Evolutionary conservation across 2,329 filamentous ascomycete genomes (phyloP), one percentile per base, ranked within the genome.

Genomic region (Sarocladium strictum): DNA sequence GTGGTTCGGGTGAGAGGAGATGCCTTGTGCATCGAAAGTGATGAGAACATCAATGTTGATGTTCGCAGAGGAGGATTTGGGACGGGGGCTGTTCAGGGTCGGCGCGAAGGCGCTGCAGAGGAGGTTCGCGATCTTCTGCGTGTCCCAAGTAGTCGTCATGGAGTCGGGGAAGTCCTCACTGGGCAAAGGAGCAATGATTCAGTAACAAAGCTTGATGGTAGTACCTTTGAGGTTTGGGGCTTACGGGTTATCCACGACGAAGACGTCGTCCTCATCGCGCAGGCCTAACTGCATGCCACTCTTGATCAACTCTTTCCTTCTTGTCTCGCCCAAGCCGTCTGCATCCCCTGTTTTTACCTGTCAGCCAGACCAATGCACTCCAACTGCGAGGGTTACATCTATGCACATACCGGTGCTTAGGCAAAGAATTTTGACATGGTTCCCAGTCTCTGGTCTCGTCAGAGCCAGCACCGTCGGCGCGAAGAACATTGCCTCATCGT

Each of bases 401-500:
- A 37, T n/a, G 33, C 11, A 27, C 64, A 49, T 68, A 86, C 89
- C 92, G 60, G 85, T 93, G 71, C 89, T 95, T 59, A 99, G 75
- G 72, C 94, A 99, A 55, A 97, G 74, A 59, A 99, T 96, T 73
- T 95, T 94, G 65, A 99, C 80, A 67, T 95, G 90, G 72, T 99
- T 97, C 3, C 89, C 88, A 19, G 87, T 78, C 56, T 85, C 83
- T 3, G 90, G 90, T 14, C 81, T 78, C 17, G 91, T 93, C 56
- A 99, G 80, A n/a, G 89, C 85, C 62, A 95, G 79, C 14, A 97
- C 78, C 1, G 90, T 89, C 0, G 94, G 94, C 59, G 91, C 85
- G 72, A 99, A 99, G 78, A 99, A 99, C 94, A 99, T 99, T 69
- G 93, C 94, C 76, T 99, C 94, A 65, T 99, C 94, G 72, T 99